These are phyloP conservation scores for Nakataea oryzae DNA, from an alignment of 2,329 filamentous ascomycete genomes.

Conservation along the genomic window DNA sequence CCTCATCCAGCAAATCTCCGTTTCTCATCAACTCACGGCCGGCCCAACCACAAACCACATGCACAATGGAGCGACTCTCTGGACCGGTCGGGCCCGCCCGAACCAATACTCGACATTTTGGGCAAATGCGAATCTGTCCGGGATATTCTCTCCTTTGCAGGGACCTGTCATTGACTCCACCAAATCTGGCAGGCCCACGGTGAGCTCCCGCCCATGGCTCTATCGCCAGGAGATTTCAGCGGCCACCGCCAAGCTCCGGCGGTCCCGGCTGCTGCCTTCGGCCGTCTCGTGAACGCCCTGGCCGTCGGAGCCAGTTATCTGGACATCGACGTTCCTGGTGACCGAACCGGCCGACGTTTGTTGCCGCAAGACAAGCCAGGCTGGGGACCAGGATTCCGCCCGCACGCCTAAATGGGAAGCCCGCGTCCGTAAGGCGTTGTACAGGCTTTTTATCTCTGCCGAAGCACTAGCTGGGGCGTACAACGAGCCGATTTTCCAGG, in stretches of 20 bases:
- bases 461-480: background rate
- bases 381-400: background rate
- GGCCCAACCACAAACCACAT: background rate
- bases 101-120: background rate
- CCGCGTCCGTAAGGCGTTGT: background rate
- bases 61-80: background rate
- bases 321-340: background rate
- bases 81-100: too few species aligned
- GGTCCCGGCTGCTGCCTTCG: background rate
- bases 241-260: too few species aligned
- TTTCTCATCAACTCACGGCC: too few species aligned
- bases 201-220: background rate
- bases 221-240: background rate
- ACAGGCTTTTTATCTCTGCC: background rate
- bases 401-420: background rate
- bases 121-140: background rate
- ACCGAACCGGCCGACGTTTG: too few species aligned
- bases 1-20: too few species aligned
- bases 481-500: background rate
- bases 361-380: background rate
- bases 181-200: background rate
- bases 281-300: background rate
- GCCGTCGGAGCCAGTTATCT: background rate
- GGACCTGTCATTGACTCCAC: background rate
- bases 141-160: background rate